Percentiles rank a stretch among this genome's conserved stretches.
phyloP scores from a whole-genome alignment of 139 green algal species.

The Zygnema circumcarinatum region DNA sequence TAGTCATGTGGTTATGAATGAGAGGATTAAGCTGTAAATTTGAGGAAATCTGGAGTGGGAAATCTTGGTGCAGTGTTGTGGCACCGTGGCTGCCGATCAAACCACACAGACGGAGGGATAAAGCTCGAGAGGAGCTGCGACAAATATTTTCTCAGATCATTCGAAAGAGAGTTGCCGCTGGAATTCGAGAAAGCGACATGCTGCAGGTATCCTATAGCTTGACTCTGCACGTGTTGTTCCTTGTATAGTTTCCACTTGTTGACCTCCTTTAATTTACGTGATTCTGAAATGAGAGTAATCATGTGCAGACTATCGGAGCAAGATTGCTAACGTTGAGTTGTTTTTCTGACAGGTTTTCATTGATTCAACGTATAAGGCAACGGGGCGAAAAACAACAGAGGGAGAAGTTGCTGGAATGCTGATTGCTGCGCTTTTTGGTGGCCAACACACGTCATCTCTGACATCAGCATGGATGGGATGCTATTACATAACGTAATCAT shows the following conservation, averaged over 20 bases:
- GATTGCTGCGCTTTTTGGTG: constrained; percentile 95
- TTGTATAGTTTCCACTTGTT: too few relatives aligned
- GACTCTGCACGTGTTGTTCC: too few relatives aligned
- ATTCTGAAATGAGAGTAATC: too few relatives aligned
- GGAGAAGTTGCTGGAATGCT: constrained; percentile 96
- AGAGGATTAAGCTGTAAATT: too few relatives aligned
- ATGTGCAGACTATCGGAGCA: too few relatives aligned
- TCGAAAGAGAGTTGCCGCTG: constrained; percentile 69
- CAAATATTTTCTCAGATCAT: constrained; percentile 89
- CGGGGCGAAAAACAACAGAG: constrained; percentile 80
- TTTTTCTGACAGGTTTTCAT: constrained; percentile 79
- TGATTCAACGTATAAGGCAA: constrained; percentile 83
- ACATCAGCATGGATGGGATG: constrained; percentile 91
- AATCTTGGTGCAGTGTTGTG: constrained; percentile 72
- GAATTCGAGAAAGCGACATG: constrained; percentile 83
- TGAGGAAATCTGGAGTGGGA: too few relatives aligned
- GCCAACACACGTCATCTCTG: constrained; percentile 96
- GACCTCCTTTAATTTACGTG: too few relatives aligned
- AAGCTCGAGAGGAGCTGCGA: constrained; percentile 70
- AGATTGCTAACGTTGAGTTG: neutral
- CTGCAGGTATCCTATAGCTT: constrained; percentile 75
- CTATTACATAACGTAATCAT: constrained; percentile 72
- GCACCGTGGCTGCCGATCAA: constrained; percentile 93
- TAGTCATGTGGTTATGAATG: too few relatives aligned
- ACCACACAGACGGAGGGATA: constrained; percentile 85